Conservation (phyloP, 495 filamentous ascomycete species). For the Penicillium robsamsonii region DNA sequence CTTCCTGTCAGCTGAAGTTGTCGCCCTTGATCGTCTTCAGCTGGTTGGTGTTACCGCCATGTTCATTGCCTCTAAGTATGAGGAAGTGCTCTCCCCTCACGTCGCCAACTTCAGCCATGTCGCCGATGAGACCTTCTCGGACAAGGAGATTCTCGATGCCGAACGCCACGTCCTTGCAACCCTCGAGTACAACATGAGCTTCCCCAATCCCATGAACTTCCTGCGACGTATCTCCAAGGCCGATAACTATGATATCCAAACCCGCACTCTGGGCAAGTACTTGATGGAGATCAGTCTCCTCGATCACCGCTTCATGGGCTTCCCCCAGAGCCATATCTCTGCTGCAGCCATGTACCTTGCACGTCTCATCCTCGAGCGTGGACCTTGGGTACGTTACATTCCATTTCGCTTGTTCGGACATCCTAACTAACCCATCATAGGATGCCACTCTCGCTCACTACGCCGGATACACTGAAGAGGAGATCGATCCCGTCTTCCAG, state of each 20-base stretch:
- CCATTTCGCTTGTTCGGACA: not conserved
- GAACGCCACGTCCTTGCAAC: conserved; percentile 88
- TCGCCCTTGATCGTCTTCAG: conserved; percentile 91
- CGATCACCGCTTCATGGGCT: conserved; percentile 87
- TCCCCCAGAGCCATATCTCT: conserved; percentile 82
- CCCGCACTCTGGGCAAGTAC: conserved; percentile 94
- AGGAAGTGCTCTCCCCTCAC: conserved; percentile 95
- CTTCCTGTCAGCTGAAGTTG: conserved; percentile 89
- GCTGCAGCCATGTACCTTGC: conserved; percentile 94
- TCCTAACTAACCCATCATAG: conserved; percentile 42
- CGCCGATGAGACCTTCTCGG: conserved; percentile 94
- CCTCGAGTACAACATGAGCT: conserved; percentile 96
- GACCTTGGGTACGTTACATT: conserved; percentile 72
- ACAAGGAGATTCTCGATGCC: conserved; percentile 92
- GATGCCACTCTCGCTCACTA: conserved; percentile 89
- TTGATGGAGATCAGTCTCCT: conserved; percentile 96
- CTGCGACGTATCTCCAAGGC: conserved; percentile 96
- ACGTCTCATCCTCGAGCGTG: conserved; percentile 81
- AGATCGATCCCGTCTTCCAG: conserved; percentile 87
- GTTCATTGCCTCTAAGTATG: conserved; percentile 98
- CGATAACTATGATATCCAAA: conserved; percentile 97
- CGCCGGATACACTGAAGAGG: conserved; percentile 86
- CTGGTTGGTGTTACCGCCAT: conserved; percentile 97
- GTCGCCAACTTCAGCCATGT: conserved; percentile 95
- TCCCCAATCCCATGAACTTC: conserved; percentile 99